Percentiles rank a stretch among this genome's conserved stretches.
phyloP scores from a whole-genome alignment of 2,329 filamentous ascomycete species.

The Herpotrichia juniperi region DNA sequence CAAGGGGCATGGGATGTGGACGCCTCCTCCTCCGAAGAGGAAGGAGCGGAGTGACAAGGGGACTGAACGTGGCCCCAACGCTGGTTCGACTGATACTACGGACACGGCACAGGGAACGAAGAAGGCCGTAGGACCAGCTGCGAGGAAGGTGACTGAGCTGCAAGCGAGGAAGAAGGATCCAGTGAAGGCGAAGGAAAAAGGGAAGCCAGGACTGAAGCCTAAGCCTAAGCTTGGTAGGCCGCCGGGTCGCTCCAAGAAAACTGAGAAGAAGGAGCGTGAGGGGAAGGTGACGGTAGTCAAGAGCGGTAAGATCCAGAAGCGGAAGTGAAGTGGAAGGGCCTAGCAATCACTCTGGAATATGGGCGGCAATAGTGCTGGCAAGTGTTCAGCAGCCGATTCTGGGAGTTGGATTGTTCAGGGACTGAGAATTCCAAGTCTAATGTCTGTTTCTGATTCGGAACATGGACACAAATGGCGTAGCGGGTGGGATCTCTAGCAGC shows the following conservation, averaged over 20 bases:
- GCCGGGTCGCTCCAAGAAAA: too few species aligned
- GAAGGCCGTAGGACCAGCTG: neutral
- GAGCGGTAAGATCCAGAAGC: slow-evolving; percentile 4
- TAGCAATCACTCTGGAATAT: too few species aligned
- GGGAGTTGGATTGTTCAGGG: too few species aligned
- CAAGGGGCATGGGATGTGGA: slow-evolving; percentile 32
- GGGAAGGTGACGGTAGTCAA: slow-evolving; percentile 9
- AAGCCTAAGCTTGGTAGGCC: slow-evolving; percentile 9
- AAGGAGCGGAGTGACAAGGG: slow-evolving; percentile 13
- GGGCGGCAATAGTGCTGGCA: too few species aligned
- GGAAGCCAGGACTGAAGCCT: slow-evolving; percentile 8
- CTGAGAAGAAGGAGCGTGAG: too few species aligned
- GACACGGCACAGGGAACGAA: slow-evolving; percentile 5
- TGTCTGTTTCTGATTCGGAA: too few species aligned
- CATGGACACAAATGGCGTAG: too few species aligned
- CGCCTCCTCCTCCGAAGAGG: slow-evolving; percentile 7
- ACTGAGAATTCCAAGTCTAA: too few species aligned
- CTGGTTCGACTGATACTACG: neutral
- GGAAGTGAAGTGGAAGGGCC: neutral
- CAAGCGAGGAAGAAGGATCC: slow-evolving; percentile 7
- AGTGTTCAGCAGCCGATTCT: neutral
- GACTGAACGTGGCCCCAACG: neutral
- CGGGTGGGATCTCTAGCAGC: too few species aligned
- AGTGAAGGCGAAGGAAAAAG: slow-evolving; percentile 4
- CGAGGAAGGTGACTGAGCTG: too few species aligned